Conservation (phyloP, 2,329 filamentous ascomycete genomes). For the Ilyonectria robusta region DNA sequence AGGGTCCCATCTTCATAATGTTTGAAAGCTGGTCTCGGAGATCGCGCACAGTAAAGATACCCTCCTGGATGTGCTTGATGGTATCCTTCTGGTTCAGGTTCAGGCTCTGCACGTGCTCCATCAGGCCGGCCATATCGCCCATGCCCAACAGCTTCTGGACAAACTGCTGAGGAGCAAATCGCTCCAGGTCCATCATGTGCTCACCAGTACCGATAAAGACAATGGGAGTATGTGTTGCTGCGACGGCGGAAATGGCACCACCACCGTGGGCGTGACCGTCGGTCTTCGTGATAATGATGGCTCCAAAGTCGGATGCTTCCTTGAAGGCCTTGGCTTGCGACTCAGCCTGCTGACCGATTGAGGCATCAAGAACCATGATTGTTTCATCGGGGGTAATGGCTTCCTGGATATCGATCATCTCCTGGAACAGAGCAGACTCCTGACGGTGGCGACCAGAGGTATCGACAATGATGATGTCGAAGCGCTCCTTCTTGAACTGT, state of each 20-base stretch:
- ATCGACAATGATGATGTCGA: slow-evolving; percentile 99
- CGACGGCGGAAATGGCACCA: slow-evolving; percentile 97
- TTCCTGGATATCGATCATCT: slow-evolving; percentile 96
- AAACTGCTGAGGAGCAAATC: slow-evolving; percentile 93
- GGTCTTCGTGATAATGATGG: slow-evolving; percentile 99
- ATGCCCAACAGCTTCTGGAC: slow-evolving; percentile 95
- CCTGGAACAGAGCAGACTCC: slow-evolving; percentile 93
- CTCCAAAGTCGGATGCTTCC: slow-evolving; percentile 94
- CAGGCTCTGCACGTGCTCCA: slow-evolving; percentile 96
- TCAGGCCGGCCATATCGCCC: slow-evolving; percentile 95
- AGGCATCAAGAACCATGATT: slow-evolving; percentile 97
- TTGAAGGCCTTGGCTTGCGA: slow-evolving; percentile 97
- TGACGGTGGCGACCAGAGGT: slow-evolving; percentile 96
- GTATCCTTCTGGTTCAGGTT: slow-evolving; percentile 98
- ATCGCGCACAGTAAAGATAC: slow-evolving; percentile 95
- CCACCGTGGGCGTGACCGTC: slow-evolving; percentile 96
- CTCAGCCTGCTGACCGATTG: slow-evolving; percentile 96
- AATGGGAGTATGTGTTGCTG: slow-evolving; percentile 95
- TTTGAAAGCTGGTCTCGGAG: slow-evolving; percentile 95
- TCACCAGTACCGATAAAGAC: slow-evolving; percentile 98
- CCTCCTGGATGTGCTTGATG: slow-evolving; percentile 98
- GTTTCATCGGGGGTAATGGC: slow-evolving; percentile 93
- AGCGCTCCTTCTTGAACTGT: slow-evolving; percentile 98
- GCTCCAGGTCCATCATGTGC: slow-evolving; percentile 94
- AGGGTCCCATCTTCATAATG: slow-evolving; percentile 99